phyloP scores from a whole-genome alignment of 2,329 filamentous ascomycete species.

The Coniochaeta pulveracea region DNA sequence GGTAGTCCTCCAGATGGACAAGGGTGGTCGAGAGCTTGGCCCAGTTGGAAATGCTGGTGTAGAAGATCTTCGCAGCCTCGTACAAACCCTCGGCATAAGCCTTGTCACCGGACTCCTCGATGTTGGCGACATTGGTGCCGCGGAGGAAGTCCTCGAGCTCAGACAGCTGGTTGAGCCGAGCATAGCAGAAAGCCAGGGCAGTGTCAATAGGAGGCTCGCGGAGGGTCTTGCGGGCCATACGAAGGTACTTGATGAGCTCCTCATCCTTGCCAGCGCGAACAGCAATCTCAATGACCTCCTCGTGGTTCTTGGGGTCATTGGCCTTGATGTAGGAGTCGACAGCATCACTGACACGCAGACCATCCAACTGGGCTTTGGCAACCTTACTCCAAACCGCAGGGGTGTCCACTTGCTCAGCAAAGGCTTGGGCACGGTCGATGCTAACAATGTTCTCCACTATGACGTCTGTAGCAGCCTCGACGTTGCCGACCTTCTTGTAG shows the following conservation, averaged over 20 bases:
- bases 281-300: constrained; percentile 91
- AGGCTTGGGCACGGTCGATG: constrained; percentile 93
- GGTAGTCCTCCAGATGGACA: constrained; percentile 94
- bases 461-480: constrained; percentile 76
- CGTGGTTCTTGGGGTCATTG: constrained; percentile 82
- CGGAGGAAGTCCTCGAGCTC: constrained; percentile 96
- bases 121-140: constrained; percentile 84
- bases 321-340: constrained; percentile 98
- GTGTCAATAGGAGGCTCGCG: constrained; percentile 92
- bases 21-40: constrained; percentile 95
- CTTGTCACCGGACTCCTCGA: constrained; percentile 96
- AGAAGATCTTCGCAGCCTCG: constrained; percentile 98
- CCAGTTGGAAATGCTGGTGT: constrained; percentile 97
- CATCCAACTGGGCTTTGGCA: constrained; percentile 94
- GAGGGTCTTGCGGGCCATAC: constrained; percentile 94
- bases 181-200: constrained; percentile 84
- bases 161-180: constrained; percentile 78
- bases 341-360: constrained; percentile 80
- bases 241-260: constrained; percentile 89
- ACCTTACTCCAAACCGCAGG: constrained; percentile 98
- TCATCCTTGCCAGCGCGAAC: constrained; percentile 96
- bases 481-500: constrained; percentile 94
- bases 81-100: constrained; percentile 90
- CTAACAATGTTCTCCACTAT: constrained; percentile 94
- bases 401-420: constrained; percentile 86